Conservation (phyloP, 148 eudicot genomes). For the Linanthus parryae region DNA sequence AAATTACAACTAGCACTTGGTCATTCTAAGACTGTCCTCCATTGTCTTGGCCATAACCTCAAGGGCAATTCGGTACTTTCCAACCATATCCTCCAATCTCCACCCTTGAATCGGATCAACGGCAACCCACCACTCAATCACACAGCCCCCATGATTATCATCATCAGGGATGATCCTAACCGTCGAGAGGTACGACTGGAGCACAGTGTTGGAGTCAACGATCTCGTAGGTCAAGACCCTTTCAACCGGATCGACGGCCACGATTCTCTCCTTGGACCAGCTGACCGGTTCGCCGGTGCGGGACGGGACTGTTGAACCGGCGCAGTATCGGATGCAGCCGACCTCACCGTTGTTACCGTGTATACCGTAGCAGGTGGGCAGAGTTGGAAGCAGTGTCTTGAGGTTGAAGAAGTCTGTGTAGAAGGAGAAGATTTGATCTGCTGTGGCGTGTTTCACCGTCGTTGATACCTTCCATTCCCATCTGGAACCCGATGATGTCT, state of each 20-base stretch:
- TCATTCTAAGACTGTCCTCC: constrained; percentile 50
- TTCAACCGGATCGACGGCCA: constrained; percentile 36
- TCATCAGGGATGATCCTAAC: constrained; percentile 30
- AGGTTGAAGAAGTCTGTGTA: constrained; percentile 69
- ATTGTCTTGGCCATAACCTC: constrained; percentile 41
- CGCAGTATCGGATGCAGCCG: constrained; percentile 63
- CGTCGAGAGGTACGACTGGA: constrained; percentile 55
- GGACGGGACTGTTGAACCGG: constrained; percentile 39
- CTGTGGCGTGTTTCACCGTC: constrained; percentile 21
- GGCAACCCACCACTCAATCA: constrained; percentile 55
- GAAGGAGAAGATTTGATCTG: constrained; percentile 60
- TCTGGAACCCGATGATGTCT: too few species aligned
- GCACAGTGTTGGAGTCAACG: constrained; percentile 62
- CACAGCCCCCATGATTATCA: constrained; percentile 33
- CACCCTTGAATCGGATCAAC: constrained; percentile 60
- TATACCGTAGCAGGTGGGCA: constrained; percentile 54
- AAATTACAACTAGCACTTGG: too few species aligned
- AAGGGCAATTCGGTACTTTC: constrained; percentile 47
- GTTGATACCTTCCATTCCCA: constrained; percentile 59
- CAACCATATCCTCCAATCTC: constrained; percentile 46
- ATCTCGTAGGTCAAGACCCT: constrained; percentile 59
- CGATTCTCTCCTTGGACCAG: constrained; percentile 68
- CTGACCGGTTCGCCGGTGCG: constrained; percentile 16
- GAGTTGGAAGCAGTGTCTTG: constrained; percentile 47
- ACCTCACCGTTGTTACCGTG: constrained; percentile 65